Conservation (phyloP, 768 basidiomycete species). For the Tulasnella sp. region DNA sequence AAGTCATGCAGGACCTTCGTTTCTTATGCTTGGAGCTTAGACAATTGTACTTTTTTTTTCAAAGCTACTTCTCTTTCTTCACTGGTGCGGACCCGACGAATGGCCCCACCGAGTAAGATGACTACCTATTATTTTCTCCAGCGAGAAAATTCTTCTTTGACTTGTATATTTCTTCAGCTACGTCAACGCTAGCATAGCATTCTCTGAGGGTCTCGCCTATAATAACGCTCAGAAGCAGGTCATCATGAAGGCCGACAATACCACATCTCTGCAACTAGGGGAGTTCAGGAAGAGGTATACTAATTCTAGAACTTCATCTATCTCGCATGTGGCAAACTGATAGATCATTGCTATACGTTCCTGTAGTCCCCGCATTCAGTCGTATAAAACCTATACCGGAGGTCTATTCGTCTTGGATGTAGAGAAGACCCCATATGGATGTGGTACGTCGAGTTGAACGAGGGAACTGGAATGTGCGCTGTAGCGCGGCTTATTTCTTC, state of each 20-base stretch:
- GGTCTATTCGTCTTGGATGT: conserved; percentile 18
- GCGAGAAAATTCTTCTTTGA: background rate
- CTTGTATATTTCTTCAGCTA: conserved; percentile 6
- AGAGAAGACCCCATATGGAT: conserved; percentile 16
- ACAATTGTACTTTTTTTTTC: background rate
- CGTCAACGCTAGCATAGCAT: background rate
- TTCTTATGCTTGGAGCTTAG: background rate
- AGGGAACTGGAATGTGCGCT: no score
- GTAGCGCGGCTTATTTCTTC: background rate
- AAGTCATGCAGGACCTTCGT: no score
- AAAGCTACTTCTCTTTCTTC: conserved; percentile 12
- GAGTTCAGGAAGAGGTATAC: conserved; percentile 13
- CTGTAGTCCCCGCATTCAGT: conserved; percentile 16
- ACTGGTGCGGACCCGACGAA: conserved; percentile 15
- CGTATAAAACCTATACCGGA: conserved; percentile 12
- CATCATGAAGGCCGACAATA: conserved; percentile 16
- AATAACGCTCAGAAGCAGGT: conserved; percentile 2
- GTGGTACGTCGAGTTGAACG: no score
- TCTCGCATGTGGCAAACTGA: background rate
- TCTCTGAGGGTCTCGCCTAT: conserved; percentile 9
- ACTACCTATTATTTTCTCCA: background rate
- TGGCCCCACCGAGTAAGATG: conserved; percentile 15
- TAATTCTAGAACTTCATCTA: no score
- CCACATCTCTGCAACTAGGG: background rate
- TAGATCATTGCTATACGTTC: background rate